Conservation (phyloP, 1,284 basidiomycete species). For the Ceratobasidium sp. region DNA sequence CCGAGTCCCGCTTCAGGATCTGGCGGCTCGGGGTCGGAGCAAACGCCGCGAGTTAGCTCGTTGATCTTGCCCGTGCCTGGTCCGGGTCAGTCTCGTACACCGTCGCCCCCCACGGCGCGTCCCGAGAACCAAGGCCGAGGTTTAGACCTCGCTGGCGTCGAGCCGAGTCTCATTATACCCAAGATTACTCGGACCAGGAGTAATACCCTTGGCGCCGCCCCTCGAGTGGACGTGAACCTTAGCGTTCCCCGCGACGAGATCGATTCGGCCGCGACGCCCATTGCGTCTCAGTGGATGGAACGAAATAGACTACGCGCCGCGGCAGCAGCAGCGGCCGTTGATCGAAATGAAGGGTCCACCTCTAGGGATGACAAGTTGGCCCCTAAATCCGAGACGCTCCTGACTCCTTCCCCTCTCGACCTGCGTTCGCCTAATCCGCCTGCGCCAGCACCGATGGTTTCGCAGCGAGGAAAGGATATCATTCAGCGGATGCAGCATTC, state of each 20-base stretch:
- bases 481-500: slow-evolving; percentile 30
- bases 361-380: background rate
- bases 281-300: slow-evolving; percentile 27
- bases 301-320: background rate
- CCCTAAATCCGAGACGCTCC: background rate
- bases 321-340: background rate
- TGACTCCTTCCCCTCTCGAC: background rate
- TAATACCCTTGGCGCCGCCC: slow-evolving; percentile 7
- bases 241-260: slow-evolving; percentile 13
- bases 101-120: background rate
- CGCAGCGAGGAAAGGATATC: slow-evolving; percentile 35
- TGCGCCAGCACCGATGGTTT: slow-evolving; percentile 20
- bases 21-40: slow-evolving; percentile 26
- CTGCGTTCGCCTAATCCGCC: background rate
- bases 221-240: slow-evolving; percentile 23
- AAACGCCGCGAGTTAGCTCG: slow-evolving; percentile 32
- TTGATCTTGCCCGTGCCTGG: slow-evolving; percentile 1
- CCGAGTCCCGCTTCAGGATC: slow-evolving; percentile 24
- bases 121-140: background rate
- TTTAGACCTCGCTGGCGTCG: background rate
- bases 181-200: background rate
- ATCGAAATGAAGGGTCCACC: background rate
- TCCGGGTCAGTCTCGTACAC: slow-evolving; percentile 3
- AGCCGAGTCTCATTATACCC: background rate
- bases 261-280: slow-evolving; percentile 34